A percentile compares a stretch with the other conserved stretches of the same genome.
Conservation (phyloP, 2,329 filamentous ascomycete species). For the Colletotrichum orchidophilum region DNA sequence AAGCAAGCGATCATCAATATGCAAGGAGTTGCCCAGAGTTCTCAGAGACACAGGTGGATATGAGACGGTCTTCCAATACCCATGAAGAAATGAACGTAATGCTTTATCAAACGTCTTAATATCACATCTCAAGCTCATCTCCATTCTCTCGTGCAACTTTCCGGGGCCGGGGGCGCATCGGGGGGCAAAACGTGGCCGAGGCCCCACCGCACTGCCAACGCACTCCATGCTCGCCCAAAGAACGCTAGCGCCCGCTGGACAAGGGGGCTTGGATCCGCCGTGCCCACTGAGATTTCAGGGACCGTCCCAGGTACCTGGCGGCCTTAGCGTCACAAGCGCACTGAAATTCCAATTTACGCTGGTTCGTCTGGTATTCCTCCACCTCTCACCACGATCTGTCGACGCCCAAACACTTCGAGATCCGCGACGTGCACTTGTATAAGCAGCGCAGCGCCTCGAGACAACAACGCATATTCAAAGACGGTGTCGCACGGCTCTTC, state of each 20-base stretch:
- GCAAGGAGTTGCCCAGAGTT: neutral
- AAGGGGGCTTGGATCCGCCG: constrained; percentile 17
- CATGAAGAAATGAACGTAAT: neutral
- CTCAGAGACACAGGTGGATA: neutral
- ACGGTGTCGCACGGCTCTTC: neutral
- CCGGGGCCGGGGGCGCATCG: neutral
- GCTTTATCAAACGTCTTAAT: neutral
- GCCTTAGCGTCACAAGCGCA: constrained; percentile 22
- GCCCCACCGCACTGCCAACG: constrained; percentile 27
- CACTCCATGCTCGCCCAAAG: constrained; percentile 18
- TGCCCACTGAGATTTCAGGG: constrained; percentile 28
- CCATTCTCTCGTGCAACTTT: neutral
- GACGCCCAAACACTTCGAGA: constrained; percentile 18
- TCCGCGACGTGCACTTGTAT: constrained; percentile 3
- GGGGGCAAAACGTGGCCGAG: neutral
- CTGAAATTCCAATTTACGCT: constrained; percentile 25
- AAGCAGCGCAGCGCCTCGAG: neutral
- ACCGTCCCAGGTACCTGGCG: constrained; percentile 23
- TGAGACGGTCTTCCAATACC: neutral
- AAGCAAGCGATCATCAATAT: constrained; percentile 1
- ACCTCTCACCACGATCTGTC: constrained; percentile 11
- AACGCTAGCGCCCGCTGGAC: constrained; percentile 12
- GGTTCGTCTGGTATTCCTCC: constrained; percentile 24
- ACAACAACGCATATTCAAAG: neutral
- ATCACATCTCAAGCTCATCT: constrained; percentile 9